Evolutionary conservation across 2,329 filamentous ascomycete genomes (phyloP).

Genomic region (Sarocladiaceae sp.): DNA sequence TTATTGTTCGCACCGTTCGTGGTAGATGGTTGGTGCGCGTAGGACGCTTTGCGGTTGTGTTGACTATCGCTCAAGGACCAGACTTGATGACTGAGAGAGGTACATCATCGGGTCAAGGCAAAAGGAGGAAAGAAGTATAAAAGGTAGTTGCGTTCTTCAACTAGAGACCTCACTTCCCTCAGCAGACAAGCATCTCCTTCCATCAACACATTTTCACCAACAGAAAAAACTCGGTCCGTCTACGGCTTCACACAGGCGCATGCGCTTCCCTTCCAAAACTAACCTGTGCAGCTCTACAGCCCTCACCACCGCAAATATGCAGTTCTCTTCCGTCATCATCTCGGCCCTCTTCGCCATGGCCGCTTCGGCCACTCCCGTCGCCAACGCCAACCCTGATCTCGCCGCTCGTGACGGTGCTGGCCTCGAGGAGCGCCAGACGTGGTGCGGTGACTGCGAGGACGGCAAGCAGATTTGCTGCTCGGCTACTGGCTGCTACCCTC

Average conservation of each 20-base stretch:
- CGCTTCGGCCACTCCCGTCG: background rate
- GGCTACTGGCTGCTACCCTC: background rate
- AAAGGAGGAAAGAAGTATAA: no score
- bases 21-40: background rate
- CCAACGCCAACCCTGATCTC: background rate
- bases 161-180: no score
- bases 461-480: constrained; percentile 2
- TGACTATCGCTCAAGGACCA: no score
- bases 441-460: background rate
- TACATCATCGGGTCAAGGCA: no score
- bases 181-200: no score
- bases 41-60: background rate
- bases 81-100: no score
- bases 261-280: no score
- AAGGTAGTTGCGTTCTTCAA: no score
- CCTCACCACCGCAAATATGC: background rate
- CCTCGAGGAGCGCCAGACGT: background rate
- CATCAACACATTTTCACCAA: no score
- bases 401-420: background rate
- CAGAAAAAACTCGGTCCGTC: no score
- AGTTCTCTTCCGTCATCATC: background rate
- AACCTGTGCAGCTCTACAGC: background rate
- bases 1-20: background rate
- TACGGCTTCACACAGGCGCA: no score
- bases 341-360: background rate